phyloP scores from a whole-genome alignment of 169 alveolate genomes.

The Miamiensis avidus region DNA sequence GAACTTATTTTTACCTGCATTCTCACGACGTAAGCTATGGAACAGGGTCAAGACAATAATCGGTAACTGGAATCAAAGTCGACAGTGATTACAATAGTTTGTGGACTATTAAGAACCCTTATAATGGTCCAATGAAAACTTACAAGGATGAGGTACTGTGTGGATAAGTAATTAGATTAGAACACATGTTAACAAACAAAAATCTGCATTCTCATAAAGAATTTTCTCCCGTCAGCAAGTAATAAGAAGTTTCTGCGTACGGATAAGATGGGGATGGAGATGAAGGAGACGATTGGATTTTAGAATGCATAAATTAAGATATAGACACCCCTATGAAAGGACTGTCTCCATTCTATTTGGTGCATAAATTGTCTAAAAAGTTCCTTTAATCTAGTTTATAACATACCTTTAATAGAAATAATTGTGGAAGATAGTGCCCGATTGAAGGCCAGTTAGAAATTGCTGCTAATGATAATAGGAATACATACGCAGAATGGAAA shows the following conservation, averaged over 20 bases:
- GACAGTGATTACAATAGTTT: constrained; percentile 67
- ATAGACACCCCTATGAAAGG: constrained; percentile 53
- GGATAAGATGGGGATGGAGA: constrained; percentile 82
- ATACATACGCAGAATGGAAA: constrained; percentile 63
- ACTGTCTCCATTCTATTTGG: constrained; percentile 63
- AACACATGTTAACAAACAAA: constrained; percentile 67
- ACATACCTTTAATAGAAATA: constrained; percentile 57
- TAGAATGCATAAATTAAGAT: constrained; percentile 55
- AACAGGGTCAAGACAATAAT: constrained; percentile 71
- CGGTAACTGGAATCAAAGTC: constrained; percentile 63
- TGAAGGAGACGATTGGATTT: constrained; percentile 72
- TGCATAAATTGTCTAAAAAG: constrained; percentile 64
- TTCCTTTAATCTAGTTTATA: constrained; percentile 63
- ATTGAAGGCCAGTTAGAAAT: constrained; percentile 76
- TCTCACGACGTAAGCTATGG: constrained; percentile 69
- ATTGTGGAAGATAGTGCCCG: constrained; percentile 79
- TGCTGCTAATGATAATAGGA: constrained; percentile 49
- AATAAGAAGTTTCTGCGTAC: constrained; percentile 74
- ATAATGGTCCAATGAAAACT: constrained; percentile 25
- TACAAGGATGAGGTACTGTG: constrained; percentile 64
- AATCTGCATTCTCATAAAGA: constrained; percentile 74
- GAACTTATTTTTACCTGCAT: constrained; percentile 52
- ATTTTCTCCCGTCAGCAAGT: constrained; percentile 61
- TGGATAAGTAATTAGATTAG: constrained; percentile 70
- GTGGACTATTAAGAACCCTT: constrained; percentile 73